These are phyloP conservation scores for Scenedesmus sp. DNA, from an alignment of 163 green algal species.

Conservation along the genomic window DNA sequence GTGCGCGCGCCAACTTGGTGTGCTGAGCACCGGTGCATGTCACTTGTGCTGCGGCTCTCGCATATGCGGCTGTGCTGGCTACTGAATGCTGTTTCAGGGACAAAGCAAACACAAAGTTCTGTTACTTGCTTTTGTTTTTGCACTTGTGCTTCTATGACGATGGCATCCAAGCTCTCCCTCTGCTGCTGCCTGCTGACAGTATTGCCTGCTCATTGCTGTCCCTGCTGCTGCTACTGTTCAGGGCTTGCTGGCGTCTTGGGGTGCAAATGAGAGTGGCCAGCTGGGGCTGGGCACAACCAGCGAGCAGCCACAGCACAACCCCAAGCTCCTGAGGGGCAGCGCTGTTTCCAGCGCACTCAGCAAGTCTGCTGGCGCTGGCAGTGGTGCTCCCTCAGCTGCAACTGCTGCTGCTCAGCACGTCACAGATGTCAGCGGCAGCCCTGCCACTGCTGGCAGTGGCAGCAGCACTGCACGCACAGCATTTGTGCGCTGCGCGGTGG, in stretches of 20 bases:
- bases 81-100: too few species aligned
- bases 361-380: neutral
- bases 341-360: neutral
- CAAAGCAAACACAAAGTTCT: too few species aligned
- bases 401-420: neutral
- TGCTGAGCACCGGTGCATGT: too few species aligned
- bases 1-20: too few species aligned
- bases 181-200: too few species aligned
- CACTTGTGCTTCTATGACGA: too few species aligned
- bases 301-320: conserved; percentile 22
- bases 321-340: neutral
- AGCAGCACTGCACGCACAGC: conserved; percentile 4
- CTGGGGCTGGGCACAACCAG: conserved; percentile 42
- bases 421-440: neutral
- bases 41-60: too few species aligned
- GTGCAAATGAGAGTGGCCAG: conserved; percentile 60
- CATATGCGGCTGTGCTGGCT: too few species aligned
- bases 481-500: conserved; percentile 48
- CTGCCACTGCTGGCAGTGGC: neutral
- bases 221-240: conserved; percentile 38
- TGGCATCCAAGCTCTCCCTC: too few species aligned
- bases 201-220: too few species aligned
- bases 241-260: conserved; percentile 59
- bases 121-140: too few species aligned
- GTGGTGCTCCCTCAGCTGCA: neutral